phyloP scores from a whole-genome alignment of 2,329 filamentous ascomycete genomes.

The Penicillium rolfsii region DNA sequence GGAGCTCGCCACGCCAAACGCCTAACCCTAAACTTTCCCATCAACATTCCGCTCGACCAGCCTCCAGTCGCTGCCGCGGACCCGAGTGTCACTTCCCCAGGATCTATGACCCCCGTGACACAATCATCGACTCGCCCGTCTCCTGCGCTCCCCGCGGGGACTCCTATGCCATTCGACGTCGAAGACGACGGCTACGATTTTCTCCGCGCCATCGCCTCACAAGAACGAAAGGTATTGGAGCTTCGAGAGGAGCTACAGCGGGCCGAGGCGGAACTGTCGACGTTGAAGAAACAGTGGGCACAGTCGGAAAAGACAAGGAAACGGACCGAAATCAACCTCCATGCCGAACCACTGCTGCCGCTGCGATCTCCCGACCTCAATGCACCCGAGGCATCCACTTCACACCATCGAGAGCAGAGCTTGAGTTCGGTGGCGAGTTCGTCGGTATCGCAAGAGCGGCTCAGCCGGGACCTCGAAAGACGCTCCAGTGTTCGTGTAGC shows the following conservation, averaged over 20 bases:
- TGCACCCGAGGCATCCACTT: constrained; percentile 17
- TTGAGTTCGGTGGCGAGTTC: constrained; percentile 32
- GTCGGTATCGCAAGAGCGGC: constrained; percentile 36
- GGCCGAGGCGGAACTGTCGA: constrained; percentile 75
- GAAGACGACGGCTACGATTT: constrained; percentile 65
- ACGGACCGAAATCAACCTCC: constrained; percentile 65
- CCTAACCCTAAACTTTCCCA: constrained; percentile 52
- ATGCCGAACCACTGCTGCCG: constrained; percentile 62
- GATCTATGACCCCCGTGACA: constrained; percentile 38
- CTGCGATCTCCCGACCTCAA: constrained; percentile 47
- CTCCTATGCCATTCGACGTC: constrained; percentile 35
- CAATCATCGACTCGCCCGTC: constrained; percentile 40
- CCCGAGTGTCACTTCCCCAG: constrained; percentile 34
- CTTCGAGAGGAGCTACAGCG: constrained; percentile 84
- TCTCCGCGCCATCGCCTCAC: constrained; percentile 85
- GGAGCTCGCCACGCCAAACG: constrained; percentile 50
- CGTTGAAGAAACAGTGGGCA: constrained; percentile 83
- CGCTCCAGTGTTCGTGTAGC: constrained; percentile 67
- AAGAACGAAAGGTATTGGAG: constrained; percentile 89
- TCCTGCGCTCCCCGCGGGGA: constrained; percentile 32
- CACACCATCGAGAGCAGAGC: constrained; percentile 34
- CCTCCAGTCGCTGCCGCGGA: constrained; percentile 30
- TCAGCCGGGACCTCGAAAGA: constrained; percentile 68
- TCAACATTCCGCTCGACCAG: constrained; percentile 39
- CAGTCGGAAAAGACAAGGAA: constrained; percentile 76